Evolutionary conservation across 2,329 filamentous ascomycete genomes (phyloP), one percentile per base, ranked within the genome.

Genomic region (Ascochyta lentis): DNA sequence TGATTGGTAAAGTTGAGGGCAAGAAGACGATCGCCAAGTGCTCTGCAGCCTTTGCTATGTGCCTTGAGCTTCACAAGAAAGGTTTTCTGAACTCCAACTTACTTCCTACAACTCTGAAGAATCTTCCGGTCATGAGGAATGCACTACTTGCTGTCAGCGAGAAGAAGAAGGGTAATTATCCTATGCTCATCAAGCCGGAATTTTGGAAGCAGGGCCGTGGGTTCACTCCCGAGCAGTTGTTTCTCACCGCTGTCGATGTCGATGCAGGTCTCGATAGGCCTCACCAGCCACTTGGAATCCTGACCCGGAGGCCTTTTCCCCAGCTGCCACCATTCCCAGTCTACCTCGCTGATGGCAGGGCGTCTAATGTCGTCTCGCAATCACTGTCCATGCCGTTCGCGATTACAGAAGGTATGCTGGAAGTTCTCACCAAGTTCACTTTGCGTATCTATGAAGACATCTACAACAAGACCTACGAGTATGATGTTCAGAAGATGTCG

Each of bases 11-110:
- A 7, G 77, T 85, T 0, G 85, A 88, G 51, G 72, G 80, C 7
- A 90, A 83, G 54, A 98, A 96, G 74, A 82, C 87, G 27, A 77
- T 89, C 16, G 94, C 95, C 4, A 96, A 95, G 73, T 91, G 91
- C 61, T 91, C 93, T 0, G 94, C 93, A 3, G 94, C 95, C 0
- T 98, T 94, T 71, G 86, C 92, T 67, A 86, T 89, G 46, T 97
- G 93, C 68, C 72, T 92, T 1, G 72, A 86, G 58, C 81, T 99
- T 15, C 81, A 88, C 43, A 80, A 85, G 55, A 82, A 83, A 49
- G 84, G 84, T 2, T 86, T 89, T 56, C 80, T 99, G 5, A 86
- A 97, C 68, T 83, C 87, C 0, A 80, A 92, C 69, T 80, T 98
- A 2, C 83, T 91, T 51, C 91, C 95, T 0, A 84, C 84, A 0